These are phyloP conservation scores for Yamadazyma mexicana DNA, from an alignment of 1,139 yeast genomes.

Conservation along the genomic window DNA sequence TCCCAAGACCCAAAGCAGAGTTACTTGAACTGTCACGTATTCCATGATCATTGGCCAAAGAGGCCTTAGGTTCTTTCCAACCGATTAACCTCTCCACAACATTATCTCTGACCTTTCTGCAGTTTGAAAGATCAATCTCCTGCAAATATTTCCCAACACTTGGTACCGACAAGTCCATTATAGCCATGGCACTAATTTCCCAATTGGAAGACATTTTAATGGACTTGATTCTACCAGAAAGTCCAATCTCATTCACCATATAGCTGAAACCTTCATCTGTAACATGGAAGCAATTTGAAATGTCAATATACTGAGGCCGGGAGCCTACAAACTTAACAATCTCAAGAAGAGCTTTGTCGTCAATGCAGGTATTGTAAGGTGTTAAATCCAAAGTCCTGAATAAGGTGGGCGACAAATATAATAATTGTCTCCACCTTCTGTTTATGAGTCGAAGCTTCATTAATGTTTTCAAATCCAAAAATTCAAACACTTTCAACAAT, in stretches of 20 bases:
- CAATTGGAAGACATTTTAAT: conserved; percentile 69
- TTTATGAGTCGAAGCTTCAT: conserved; percentile 60
- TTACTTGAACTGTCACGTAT: conserved; percentile 2
- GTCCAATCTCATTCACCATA: conserved; percentile 70
- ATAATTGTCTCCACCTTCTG: conserved; percentile 65
- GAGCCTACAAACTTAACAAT: conserved; percentile 72
- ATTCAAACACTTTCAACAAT: conserved; percentile 52
- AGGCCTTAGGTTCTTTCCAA: conserved; percentile 29
- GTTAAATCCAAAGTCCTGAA: conserved; percentile 53
- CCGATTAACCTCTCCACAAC: conserved; percentile 69
- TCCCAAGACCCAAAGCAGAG: background rate
- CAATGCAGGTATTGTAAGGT: conserved; percentile 59
- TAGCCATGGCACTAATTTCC: conserved; percentile 80
- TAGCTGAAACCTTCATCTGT: conserved; percentile 74
- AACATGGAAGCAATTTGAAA: conserved; percentile 73
- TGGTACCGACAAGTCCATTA: conserved; percentile 72
- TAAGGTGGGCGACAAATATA: conserved; percentile 56
- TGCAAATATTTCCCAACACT: conserved; percentile 59
- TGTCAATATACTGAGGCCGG: conserved; percentile 59
- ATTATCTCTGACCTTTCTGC: conserved; percentile 70
- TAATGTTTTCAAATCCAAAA: conserved; percentile 52
- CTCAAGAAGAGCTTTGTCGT: conserved; percentile 55
- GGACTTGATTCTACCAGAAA: conserved; percentile 54
- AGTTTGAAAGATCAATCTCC: conserved; percentile 67
- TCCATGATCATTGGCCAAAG: conserved; percentile 8